A percentile compares a stretch with the other conserved stretches of the same genome.
phyloP scores from a whole-genome alignment of 2,329 filamentous ascomycete species.

The Neonectria magnoliae region DNA sequence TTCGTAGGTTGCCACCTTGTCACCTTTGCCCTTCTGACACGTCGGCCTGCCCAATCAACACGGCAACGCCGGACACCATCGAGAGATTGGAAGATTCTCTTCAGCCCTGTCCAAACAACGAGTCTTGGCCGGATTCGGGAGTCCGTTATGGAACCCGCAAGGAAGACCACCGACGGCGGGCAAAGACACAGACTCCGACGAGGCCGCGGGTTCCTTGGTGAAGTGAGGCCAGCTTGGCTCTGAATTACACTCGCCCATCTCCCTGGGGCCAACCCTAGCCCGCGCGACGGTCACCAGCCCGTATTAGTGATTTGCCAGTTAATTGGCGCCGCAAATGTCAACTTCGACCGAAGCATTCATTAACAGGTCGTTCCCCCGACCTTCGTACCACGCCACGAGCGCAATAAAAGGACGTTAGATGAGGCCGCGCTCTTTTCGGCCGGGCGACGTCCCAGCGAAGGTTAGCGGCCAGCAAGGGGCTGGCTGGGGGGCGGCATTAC shows the following conservation, averaged over 20 bases:
- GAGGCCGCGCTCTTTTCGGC: slow-evolving; percentile 40
- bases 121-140: slow-evolving; percentile 24
- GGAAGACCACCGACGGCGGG: slow-evolving; percentile 1
- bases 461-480: slow-evolving; percentile 23
- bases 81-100: slow-evolving; percentile 25
- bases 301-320: slow-evolving; percentile 29
- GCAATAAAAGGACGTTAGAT: slow-evolving; percentile 39
- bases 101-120: slow-evolving; percentile 27
- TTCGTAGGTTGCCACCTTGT: background rate
- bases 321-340: slow-evolving; percentile 24
- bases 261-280: slow-evolving; percentile 6
- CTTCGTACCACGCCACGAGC: slow-evolving; percentile 28
- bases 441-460: slow-evolving; percentile 22
- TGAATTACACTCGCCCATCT: slow-evolving; percentile 9
- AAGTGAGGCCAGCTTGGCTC: slow-evolving; percentile 4
- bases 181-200: background rate
- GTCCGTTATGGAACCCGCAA: slow-evolving; percentile 17
- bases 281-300: slow-evolving; percentile 1
- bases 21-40: slow-evolving; percentile 17
- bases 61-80: slow-evolving; percentile 6
- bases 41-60: slow-evolving; percentile 24
- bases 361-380: slow-evolving; percentile 36
- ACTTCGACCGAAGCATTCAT: slow-evolving; percentile 25
- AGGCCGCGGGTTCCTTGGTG: slow-evolving; percentile 1
- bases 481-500: background rate